Evolutionary conservation across 305 asterid species (phyloP).

Genomic region (Fraxinus platypoda): DNA sequence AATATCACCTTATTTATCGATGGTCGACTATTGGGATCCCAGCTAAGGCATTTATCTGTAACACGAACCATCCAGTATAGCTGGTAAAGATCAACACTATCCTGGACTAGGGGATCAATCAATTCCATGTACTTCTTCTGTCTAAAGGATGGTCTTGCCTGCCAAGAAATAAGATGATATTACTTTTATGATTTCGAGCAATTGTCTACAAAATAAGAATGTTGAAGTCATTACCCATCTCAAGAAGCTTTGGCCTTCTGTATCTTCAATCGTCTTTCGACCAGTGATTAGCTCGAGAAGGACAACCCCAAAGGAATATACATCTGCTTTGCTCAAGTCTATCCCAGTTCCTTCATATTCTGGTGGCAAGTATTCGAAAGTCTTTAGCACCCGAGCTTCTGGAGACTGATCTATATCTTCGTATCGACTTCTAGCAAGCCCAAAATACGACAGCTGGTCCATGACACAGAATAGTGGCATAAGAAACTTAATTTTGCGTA

Average conservation of each 20-base stretch:
- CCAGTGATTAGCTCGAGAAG: conserved; percentile 62
- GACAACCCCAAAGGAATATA: conserved; percentile 63
- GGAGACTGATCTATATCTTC: conserved; percentile 42
- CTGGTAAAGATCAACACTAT: conserved; percentile 49
- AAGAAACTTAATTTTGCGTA: neutral
- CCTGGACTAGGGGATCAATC: conserved; percentile 45
- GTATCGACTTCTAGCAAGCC: conserved; percentile 35
- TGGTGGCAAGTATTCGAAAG: conserved; percentile 59
- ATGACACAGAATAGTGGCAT: neutral
- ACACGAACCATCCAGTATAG: conserved; percentile 47
- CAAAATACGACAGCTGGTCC: conserved; percentile 47
- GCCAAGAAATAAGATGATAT: neutral
- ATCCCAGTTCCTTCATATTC: conserved; percentile 54
- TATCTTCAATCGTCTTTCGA: conserved; percentile 48
- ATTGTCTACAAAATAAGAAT: neutral
- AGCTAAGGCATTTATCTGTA: conserved; percentile 45
- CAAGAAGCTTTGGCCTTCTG: conserved; percentile 53
- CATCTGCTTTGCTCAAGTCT: conserved; percentile 54
- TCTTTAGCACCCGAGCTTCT: conserved; percentile 38
- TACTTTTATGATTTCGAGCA: neutral
- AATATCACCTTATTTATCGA: conserved; percentile 46
- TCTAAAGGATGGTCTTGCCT: conserved; percentile 58
- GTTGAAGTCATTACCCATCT: conserved; percentile 48
- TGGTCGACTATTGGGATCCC: conserved; percentile 50
- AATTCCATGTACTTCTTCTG: conserved; percentile 45